A percentile compares a stretch with the other conserved stretches of the same genome.
These are phyloP conservation scores for bread wheat (Triticum aestivum) DNA, from an alignment of 176 grass and related monocot genomes.

Conservation along the genomic window IWGSC_CS_RefSeq_v2.1 NC_057796.1:310642857-310643356, in stretches of 20 bases:
- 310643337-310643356: constrained; percentile 84
- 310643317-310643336: constrained; percentile 53
- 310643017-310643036: neutral
- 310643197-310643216: neutral
- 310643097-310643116: neutral
- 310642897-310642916: neutral
- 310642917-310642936: neutral
- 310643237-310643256: neutral
- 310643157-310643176: neutral
- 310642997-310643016: neutral
- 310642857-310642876: neutral
- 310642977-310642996: neutral
- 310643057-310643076: neutral
- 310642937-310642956: neutral
- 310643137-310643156: neutral
- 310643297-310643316: neutral
- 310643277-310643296: neutral
- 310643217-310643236: neutral
- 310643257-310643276: neutral
- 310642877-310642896: neutral
- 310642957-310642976: neutral
- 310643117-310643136: neutral
- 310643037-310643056: neutral
- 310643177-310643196: neutral
- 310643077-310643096: too few relatives aligned